phyloP scores from a whole-genome alignment of 2,329 filamentous ascomycete species.

The Chaetomium strumarium region DNA sequence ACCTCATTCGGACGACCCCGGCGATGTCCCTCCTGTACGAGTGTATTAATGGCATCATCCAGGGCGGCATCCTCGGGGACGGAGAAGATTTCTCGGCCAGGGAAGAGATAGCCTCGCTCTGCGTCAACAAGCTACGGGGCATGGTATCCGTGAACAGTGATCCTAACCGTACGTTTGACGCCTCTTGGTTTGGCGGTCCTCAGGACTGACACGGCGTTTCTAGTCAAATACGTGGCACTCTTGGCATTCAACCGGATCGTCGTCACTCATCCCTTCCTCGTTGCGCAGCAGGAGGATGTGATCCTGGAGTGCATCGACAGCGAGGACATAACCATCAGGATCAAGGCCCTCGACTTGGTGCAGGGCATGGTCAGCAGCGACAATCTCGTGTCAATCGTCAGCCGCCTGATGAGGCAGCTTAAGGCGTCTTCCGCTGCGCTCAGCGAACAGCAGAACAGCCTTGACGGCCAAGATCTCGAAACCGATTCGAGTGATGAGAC shows the following conservation, averaged over 20 bases:
- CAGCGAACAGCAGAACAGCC: slow-evolving; percentile 34
- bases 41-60: slow-evolving; percentile 97
- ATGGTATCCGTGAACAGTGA: slow-evolving; percentile 94
- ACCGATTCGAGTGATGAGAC: slow-evolving; percentile 46
- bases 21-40: slow-evolving; percentile 99
- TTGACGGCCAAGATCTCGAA: slow-evolving; percentile 40
- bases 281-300: slow-evolving; percentile 89
- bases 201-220: slow-evolving; percentile 11
- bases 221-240: slow-evolving; percentile 94
- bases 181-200: not conserved
- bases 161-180: slow-evolving; percentile 66
- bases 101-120: slow-evolving; percentile 87
- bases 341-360: slow-evolving; percentile 85
- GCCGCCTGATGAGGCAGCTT: slow-evolving; percentile 81
- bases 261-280: slow-evolving; percentile 76
- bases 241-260: slow-evolving; percentile 96
- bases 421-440: slow-evolving; percentile 54
- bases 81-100: slow-evolving; percentile 73
- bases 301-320: slow-evolving; percentile 96
- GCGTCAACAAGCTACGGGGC: slow-evolving; percentile 84
- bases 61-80: slow-evolving; percentile 85
- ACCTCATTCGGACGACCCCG: slow-evolving; percentile 87
- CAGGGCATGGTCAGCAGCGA: slow-evolving; percentile 90
- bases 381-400: slow-evolving; percentile 77
- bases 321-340: slow-evolving; percentile 88